A percentile compares a stretch with the other conserved stretches of the same genome.
Conservation (phyloP, 495 filamentous ascomycete species). For the Penicillium antarcticum region DNA sequence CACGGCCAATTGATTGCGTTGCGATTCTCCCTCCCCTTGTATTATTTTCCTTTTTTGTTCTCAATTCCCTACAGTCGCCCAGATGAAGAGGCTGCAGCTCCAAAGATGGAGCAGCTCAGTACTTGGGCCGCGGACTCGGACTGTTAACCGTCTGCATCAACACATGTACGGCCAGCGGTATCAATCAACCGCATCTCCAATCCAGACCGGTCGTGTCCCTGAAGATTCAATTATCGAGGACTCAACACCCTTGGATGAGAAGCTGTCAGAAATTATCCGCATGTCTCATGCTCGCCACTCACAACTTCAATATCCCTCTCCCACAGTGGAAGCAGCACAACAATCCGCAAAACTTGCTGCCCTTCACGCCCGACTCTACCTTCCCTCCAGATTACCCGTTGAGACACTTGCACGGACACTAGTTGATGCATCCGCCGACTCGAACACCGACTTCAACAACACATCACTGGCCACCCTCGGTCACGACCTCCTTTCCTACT, state of each 20-base stretch:
- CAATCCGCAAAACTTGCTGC: conserved; percentile 88
- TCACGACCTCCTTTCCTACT: conserved; percentile 75
- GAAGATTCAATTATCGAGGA: conserved; percentile 15
- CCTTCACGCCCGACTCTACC: conserved; percentile 84
- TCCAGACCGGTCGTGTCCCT: conserved; percentile 15
- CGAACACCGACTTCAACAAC: conserved; percentile 74
- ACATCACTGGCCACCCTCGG: conserved; percentile 77
- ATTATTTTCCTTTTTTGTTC: conserved; percentile 9
- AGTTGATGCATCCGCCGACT: conserved; percentile 79
- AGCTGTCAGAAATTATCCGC: conserved; percentile 13
- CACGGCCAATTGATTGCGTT: conserved; percentile 14
- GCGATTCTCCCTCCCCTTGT: conserved; percentile 16
- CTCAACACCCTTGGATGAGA: background rate
- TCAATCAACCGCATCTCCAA: conserved; percentile 38
- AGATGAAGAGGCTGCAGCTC: conserved; percentile 69
- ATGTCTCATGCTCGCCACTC: conserved; percentile 21
- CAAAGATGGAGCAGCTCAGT: conserved; percentile 70
- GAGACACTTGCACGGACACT: conserved; percentile 83
- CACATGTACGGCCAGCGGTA: conserved; percentile 34
- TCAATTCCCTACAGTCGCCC: conserved; percentile 23
- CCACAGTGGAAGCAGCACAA: conserved; percentile 61
- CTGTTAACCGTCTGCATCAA: conserved; percentile 47
- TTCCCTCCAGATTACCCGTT: conserved; percentile 77
- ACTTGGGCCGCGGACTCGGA: conserved; percentile 53
- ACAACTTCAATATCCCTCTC: conserved; percentile 56